Percentiles rank a stretch among this genome's conserved stretches.
Conservation (phyloP, 306 rosid genomes). For the Herpetospermum pedunculosum region DNA sequence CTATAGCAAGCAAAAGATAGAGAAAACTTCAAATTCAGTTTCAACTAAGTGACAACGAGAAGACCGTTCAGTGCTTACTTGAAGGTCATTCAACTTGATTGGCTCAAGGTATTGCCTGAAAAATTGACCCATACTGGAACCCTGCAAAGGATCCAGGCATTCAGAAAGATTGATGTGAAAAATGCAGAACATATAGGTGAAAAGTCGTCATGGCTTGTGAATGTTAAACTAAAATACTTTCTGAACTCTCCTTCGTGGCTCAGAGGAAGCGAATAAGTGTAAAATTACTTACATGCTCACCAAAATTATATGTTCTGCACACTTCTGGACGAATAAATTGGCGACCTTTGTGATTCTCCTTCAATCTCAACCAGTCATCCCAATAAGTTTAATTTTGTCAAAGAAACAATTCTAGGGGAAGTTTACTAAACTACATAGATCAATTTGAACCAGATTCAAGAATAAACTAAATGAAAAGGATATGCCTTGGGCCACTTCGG, state of each 20-base stretch:
- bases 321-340: conserved; percentile 96
- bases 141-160: conserved; percentile 33
- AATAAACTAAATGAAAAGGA: conserved; percentile 44
- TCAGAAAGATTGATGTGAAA: conserved; percentile 9
- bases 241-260: not conserved
- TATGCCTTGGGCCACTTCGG: conserved; percentile 99
- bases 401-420: conserved; percentile 34
- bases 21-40: conserved; percentile 16
- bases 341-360: conserved; percentile 77
- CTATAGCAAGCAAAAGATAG: conserved; percentile 31
- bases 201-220: not conserved
- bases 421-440: not conserved
- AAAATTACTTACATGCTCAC: conserved; percentile 66
- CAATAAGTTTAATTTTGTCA: conserved; percentile 80
- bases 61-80: conserved; percentile 25
- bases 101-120: conserved; percentile 83
- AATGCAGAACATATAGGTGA: not conserved
- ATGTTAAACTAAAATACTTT: not conserved
- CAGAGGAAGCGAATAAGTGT: conserved; percentile 7
- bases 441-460: conserved; percentile 3
- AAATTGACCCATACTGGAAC: conserved; percentile 93
- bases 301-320: conserved; percentile 93
- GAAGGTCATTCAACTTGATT: conserved; percentile 75
- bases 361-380: conserved; percentile 95
- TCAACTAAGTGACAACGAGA: conserved; percentile 12